Conservation (phyloP, 1,284 basidiomycete species). For the Cryptococcus jaspeensis region DNA sequence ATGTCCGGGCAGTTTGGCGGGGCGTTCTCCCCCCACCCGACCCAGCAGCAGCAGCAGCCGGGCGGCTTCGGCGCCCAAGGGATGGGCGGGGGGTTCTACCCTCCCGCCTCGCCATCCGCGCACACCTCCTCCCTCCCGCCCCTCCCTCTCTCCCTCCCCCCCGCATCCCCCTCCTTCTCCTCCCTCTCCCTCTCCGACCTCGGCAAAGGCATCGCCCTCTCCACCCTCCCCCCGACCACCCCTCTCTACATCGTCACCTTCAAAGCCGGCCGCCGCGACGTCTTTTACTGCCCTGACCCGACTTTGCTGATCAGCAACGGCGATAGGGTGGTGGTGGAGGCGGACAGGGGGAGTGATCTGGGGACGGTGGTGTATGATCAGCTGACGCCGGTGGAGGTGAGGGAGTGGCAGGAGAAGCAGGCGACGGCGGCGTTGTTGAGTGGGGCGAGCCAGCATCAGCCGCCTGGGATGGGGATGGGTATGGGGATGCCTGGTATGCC, state of each 20-base stretch:
- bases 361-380: conserved; percentile 86
- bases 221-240: conserved; percentile 73
- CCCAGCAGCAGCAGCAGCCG: conserved; percentile 6
- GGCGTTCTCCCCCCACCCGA: conserved; percentile 3
- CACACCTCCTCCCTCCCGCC: conserved; percentile 7
- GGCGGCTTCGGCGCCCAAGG: neutral
- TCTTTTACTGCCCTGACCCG: conserved; percentile 81
- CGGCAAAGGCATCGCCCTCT: conserved; percentile 84
- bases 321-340: conserved; percentile 91
- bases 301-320: conserved; percentile 61
- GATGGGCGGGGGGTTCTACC: neutral
- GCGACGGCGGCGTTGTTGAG: conserved; percentile 48
- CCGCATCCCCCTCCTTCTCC: conserved; percentile 40
- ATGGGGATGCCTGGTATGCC: conserved; percentile 21
- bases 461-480: conserved; percentile 47
- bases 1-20: neutral
- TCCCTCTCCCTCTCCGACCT: conserved; percentile 61
- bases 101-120: conserved; percentile 3
- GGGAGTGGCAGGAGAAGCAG: conserved; percentile 79
- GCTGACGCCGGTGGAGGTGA: conserved; percentile 86
- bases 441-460: conserved; percentile 49
- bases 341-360: conserved; percentile 89
- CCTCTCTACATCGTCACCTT: conserved; percentile 97
- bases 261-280: conserved; percentile 91
- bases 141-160: conserved; percentile 27